Base-by-base conservation (phyloP, 2,329 filamentous ascomycete species). In the Sclerotinia trifoliorum region DNA sequence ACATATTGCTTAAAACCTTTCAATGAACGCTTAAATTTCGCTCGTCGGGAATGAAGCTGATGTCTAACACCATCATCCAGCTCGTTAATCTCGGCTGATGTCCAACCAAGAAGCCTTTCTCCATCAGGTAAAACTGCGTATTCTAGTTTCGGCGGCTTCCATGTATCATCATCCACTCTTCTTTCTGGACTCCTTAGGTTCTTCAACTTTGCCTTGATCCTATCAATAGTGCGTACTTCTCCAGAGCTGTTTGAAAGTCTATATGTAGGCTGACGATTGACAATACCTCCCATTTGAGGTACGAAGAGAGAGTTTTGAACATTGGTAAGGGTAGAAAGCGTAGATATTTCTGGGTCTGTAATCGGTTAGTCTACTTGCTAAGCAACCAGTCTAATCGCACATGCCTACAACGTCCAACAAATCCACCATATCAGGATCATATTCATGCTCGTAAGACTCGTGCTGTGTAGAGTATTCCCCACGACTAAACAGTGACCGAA, bases 251-350 rank as follows among this genome's bases (percentile, higher is more conserved):
- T 68, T 4, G 73, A 67, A 64, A 76, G 48, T 68, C 70, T 66
- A 48, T 74, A 72, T 26, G 71, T 56, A n/a, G 71, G 69, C 69
- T 89, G 84, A 54, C 92, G 86, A 74, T 95, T 94, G 68, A 95
- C 73, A 74, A 88, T 87, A 67, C 83, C 81, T 56, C 92, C 92
- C 21, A 96, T 81, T 68, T 93, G 90, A 0, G 92, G 92, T 1
- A 95, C 82, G 78, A 96, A 96, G 15, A 96, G 86, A 0, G 92
- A 94, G 77, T 96, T 96, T 75, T 96, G 92, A 42, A 96, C 89
- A 74, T 96, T 96, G 63, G 91, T 96, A 15, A 96, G 84, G 11
- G 92, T 94, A 0, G 91, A 93, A 5, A 96, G 81, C 0, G 92
- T 92, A 52, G 91, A 88, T 5, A 96, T 88, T 80, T 96, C 91